phyloP scores from a whole-genome alignment of 176 grass and related monocot species.

The Musa itinerans region DNA sequence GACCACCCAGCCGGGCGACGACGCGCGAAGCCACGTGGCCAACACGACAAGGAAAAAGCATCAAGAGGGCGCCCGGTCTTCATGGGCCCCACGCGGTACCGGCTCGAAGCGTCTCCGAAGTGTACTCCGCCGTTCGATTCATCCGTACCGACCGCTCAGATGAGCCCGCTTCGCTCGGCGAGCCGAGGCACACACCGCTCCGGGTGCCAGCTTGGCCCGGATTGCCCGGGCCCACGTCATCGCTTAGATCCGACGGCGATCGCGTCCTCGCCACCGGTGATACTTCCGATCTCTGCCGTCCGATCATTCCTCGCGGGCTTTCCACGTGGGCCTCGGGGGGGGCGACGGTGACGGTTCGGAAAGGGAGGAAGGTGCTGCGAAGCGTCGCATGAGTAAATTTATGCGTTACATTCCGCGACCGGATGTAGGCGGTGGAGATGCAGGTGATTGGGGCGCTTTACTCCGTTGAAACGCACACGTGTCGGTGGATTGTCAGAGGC shows the following conservation, averaged over 20 bases:
- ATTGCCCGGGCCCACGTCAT: not conserved
- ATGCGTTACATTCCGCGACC: not conserved
- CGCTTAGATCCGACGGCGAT: not conserved
- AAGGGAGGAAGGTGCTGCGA: not conserved
- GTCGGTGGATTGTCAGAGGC: not conserved
- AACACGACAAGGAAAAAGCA: not conserved
- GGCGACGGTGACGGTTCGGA: not conserved
- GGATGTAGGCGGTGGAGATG: not conserved
- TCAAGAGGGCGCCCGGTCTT: not conserved
- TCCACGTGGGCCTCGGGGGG: not conserved
- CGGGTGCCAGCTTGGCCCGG: not conserved
- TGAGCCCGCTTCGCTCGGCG: too few relatives aligned
- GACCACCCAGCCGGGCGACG: not conserved
- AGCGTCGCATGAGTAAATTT: not conserved
- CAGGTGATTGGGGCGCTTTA: not conserved
- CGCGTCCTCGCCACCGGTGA: not conserved
- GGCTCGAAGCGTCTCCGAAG: too few relatives aligned
- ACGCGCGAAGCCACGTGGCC: not conserved
- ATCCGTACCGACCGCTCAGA: too few relatives aligned
- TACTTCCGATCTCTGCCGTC: not conserved
- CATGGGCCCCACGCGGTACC: not conserved
- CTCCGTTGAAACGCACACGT: not conserved
- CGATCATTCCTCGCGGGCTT: not conserved
- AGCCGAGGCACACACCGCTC: not conserved
- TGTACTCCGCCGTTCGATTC: too few relatives aligned